Conservation (phyloP, 164 flowering plant genomes). For the Sedum album region DNA sequence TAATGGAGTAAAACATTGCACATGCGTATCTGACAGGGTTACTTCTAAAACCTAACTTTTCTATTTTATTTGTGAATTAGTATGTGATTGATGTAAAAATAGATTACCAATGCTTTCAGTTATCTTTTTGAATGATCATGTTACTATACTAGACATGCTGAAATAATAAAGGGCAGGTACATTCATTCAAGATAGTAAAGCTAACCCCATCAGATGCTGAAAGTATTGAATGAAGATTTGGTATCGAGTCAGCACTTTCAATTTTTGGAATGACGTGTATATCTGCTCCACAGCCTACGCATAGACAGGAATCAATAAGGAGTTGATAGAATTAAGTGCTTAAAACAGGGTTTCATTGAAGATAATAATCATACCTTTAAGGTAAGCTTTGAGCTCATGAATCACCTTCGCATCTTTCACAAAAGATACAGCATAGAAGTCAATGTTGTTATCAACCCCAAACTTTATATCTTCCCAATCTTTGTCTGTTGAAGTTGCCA, state of each 20-base stretch:
- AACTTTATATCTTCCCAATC: slow-evolving; percentile 99
- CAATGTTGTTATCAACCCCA: slow-evolving; percentile 93
- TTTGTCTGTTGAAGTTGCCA: slow-evolving; percentile 46
- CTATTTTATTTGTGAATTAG: not conserved
- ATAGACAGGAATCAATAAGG: not conserved
- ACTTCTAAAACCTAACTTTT: not conserved
- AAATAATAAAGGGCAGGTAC: too few species aligned
- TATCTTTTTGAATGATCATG: not conserved
- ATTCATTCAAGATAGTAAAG: slow-evolving; percentile 14
- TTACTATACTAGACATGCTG: not conserved
- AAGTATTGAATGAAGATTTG: slow-evolving; percentile 81
- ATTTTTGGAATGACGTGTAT: slow-evolving; percentile 49
- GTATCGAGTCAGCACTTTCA: slow-evolving; percentile 98
- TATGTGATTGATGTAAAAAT: not conserved
- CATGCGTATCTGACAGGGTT: not conserved
- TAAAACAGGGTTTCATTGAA: not conserved
- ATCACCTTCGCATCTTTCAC: slow-evolving; percentile 95
- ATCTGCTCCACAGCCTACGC: slow-evolving; percentile 2
- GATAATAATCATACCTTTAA: slow-evolving; percentile 43
- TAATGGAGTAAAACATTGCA: not conserved
- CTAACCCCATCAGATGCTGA: slow-evolving; percentile 95
- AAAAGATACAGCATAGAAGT: slow-evolving; percentile 96
- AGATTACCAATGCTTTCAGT: not conserved
- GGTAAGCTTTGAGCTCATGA: slow-evolving; percentile 83
- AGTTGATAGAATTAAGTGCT: slow-evolving; percentile 7